These are phyloP conservation scores for Clonostachys rosea DNA, from an alignment of 2,329 filamentous ascomycete species.

Conservation along the genomic window DNA sequence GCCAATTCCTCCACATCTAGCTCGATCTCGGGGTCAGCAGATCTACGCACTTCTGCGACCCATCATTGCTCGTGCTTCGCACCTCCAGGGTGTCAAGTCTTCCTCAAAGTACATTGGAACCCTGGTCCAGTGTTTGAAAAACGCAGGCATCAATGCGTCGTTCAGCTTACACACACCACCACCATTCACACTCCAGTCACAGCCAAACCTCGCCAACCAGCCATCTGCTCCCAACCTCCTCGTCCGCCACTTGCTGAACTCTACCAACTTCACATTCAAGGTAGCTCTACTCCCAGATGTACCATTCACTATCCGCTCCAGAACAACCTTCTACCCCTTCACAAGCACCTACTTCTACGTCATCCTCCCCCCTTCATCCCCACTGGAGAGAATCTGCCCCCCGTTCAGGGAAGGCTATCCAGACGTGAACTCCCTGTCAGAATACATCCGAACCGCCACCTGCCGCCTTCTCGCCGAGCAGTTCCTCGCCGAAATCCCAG, in stretches of 20 bases:
- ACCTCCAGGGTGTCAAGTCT: conserved; percentile 30
- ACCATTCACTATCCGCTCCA: conserved; percentile 35
- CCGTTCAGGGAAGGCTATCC: conserved; percentile 40
- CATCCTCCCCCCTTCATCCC: conserved; percentile 26
- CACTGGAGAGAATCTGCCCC: conserved; percentile 31
- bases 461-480: conserved; percentile 31
- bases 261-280: conserved; percentile 33
- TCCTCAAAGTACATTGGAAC: conserved; percentile 35
- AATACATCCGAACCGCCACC: conserved; percentile 39
- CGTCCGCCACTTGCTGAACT: conserved; percentile 34
- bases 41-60: conserved; percentile 46
- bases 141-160: conserved; percentile 36
- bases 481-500: conserved; percentile 16
- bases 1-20: conserved; percentile 34
- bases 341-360: conserved; percentile 40
- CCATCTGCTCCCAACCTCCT: conserved; percentile 37
- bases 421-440: conserved; percentile 32
- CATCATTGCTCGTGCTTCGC: conserved; percentile 39
- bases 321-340: conserved; percentile 35
- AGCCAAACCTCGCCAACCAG: conserved; percentile 21
- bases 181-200: conserved; percentile 16
- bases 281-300: conserved; percentile 37
- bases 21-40: conserved; percentile 28
- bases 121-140: conserved; percentile 36
- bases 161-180: conserved; percentile 35